Evolutionary conservation across 805 yeast species (phyloP).

Genomic region (Isabelozyma heimii): DNA sequence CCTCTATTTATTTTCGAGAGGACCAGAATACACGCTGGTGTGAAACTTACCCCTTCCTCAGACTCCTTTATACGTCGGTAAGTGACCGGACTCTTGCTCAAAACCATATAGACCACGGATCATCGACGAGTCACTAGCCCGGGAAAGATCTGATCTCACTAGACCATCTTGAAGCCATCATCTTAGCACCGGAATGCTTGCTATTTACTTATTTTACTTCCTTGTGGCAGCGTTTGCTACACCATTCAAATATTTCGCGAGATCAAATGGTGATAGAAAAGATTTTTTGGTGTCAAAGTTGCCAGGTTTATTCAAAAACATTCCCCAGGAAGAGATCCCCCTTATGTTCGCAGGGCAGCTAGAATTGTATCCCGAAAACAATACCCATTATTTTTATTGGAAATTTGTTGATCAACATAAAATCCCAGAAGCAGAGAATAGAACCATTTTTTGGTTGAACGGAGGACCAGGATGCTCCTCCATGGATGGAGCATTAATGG

Average conservation of each 20-base stretch:
- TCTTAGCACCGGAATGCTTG: neutral
- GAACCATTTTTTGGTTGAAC: slow-evolving; percentile 81
- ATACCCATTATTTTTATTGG: slow-evolving; percentile 77
- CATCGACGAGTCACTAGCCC: too few relatives aligned
- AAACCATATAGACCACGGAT: too few relatives aligned
- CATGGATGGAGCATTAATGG: slow-evolving; percentile 95
- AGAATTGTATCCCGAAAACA: slow-evolving; percentile 49
- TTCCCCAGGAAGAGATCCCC: slow-evolving; percentile 36
- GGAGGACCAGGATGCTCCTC: slow-evolving; percentile 99
- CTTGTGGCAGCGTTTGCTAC: neutral
- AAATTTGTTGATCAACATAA: slow-evolving; percentile 44
- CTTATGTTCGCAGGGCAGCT: slow-evolving; percentile 68
- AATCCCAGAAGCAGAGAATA: slow-evolving; percentile 31
- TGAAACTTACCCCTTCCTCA: too few relatives aligned
- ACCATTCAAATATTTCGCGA: neutral
- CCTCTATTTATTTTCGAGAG: too few relatives aligned
- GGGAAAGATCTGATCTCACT: neutral
- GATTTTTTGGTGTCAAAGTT: slow-evolving; percentile 23
- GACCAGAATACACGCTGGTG: too few relatives aligned
- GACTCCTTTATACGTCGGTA: too few relatives aligned
- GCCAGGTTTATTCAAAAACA: slow-evolving; percentile 35
- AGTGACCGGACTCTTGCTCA: too few relatives aligned
- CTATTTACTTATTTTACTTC: neutral
- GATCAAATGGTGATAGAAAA: neutral
- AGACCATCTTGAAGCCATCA: neutral